Evolutionary conservation across 139 green algal genomes (phyloP).

Genomic region (Tetraselmis striata): DNA sequence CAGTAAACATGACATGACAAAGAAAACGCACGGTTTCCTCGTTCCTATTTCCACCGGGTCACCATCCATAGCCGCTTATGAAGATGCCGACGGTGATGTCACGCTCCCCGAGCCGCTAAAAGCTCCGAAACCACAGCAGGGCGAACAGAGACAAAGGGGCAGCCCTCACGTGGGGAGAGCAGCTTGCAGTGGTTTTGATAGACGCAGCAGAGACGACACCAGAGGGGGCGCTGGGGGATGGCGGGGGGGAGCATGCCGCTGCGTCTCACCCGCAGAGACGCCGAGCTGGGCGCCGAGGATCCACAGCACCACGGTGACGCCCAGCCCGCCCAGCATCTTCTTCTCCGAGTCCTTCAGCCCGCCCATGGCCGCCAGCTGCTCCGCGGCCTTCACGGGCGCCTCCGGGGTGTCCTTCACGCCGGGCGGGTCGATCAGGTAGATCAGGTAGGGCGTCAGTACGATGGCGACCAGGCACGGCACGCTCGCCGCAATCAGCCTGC

Average conservation of each 20-base stretch:
- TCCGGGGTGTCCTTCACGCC: constrained; percentile 33
- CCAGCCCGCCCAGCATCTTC: constrained; percentile 40
- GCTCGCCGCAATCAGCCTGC: constrained; percentile 26
- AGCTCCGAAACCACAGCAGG: too few species aligned
- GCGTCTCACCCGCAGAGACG: not conserved
- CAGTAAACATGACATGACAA: too few species aligned
- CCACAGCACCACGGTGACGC: constrained; percentile 40
- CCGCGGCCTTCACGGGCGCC: constrained; percentile 20
- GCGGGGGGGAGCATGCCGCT: not conserved
- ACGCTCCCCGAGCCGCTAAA: too few species aligned
- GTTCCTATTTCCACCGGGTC: too few species aligned
- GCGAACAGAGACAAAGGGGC: too few species aligned
- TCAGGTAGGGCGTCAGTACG: constrained; percentile 10
- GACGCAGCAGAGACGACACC: too few species aligned
- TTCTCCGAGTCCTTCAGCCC: constrained; percentile 20
- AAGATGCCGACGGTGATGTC: too few species aligned
- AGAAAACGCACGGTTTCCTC: too few species aligned
- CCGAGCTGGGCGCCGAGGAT: constrained; percentile 6
- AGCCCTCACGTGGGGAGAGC: too few species aligned
- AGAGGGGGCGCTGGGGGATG: not conserved
- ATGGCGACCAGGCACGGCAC: constrained; percentile 16
- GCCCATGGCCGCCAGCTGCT: constrained; percentile 34
- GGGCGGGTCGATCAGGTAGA: constrained; percentile 32
- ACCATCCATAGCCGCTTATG: too few species aligned
- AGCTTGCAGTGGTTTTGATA: too few species aligned